Percentiles rank a stretch among this genome's conserved stretches.
Conservation (phyloP, 176 grass and related monocot species). For the Aechmea fasciata region DNA sequence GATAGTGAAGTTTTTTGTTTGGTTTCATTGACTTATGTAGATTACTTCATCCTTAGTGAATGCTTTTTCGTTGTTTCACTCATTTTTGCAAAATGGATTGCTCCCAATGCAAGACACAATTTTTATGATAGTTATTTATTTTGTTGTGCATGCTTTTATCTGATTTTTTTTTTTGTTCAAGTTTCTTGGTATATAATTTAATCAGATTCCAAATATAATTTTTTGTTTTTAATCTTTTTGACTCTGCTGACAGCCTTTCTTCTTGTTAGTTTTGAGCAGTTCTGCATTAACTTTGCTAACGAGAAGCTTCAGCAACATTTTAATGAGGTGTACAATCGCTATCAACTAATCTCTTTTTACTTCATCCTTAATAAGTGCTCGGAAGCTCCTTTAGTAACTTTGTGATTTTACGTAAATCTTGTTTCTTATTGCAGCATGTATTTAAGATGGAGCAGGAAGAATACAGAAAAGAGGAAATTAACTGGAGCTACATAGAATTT, state of each 20-base stretch:
- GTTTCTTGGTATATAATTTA: too few relatives aligned
- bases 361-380: not conserved
- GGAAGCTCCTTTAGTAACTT: not conserved
- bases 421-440: slow-evolving; percentile 56
- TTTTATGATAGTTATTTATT: too few relatives aligned
- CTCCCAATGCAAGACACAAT: too few relatives aligned
- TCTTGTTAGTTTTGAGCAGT: slow-evolving; percentile 77
- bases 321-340: slow-evolving; percentile 46
- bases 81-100: too few relatives aligned
- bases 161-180: too few relatives aligned
- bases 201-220: too few relatives aligned
- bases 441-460: slow-evolving; percentile 97
- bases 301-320: slow-evolving; percentile 96
- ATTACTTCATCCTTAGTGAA: too few relatives aligned
- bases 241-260: slow-evolving; percentile 13
- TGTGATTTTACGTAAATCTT: slow-evolving; percentile 22
- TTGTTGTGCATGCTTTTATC: too few relatives aligned
- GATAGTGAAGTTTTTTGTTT: too few relatives aligned
- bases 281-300: slow-evolving; percentile 96
- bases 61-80: too few relatives aligned
- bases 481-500: slow-evolving; percentile 92
- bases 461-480: slow-evolving; percentile 78
- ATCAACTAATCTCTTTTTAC: not conserved
- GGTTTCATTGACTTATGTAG: too few relatives aligned
- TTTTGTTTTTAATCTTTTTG: not conserved